These are phyloP conservation scores for Globisporangium abappressorium DNA, from an alignment of 352 stramenopile species.

Conservation along the genomic window DNA sequence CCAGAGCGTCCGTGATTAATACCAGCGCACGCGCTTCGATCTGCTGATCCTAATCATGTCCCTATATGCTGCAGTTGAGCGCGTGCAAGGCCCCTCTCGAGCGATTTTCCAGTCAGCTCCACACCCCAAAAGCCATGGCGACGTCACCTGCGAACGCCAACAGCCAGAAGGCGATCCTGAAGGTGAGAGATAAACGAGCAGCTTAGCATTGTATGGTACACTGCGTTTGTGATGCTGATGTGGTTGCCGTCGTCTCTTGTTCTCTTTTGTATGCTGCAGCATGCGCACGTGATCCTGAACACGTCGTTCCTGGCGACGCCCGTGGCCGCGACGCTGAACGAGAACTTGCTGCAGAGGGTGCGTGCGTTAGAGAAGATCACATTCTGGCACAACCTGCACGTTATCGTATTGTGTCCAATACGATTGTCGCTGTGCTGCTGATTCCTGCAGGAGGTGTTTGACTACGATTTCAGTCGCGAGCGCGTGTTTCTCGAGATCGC, in stretches of 20 bases:
- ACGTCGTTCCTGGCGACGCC: constrained; percentile 39
- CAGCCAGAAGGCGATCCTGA: constrained; percentile 29
- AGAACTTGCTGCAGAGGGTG: constrained; percentile 62
- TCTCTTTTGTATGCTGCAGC: constrained; percentile 21
- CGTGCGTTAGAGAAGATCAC: constrained; percentile 2
- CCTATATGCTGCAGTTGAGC: background rate
- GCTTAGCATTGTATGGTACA: background rate
- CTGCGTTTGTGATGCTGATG: background rate
- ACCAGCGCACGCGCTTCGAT: background rate
- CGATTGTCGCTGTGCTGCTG: background rate
- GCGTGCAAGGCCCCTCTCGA: background rate
- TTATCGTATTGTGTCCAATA: background rate
- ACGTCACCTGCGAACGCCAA: constrained; percentile 30
- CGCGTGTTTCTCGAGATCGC: constrained; percentile 68
- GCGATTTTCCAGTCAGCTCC: background rate
- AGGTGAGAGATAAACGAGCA: constrained; percentile 13
- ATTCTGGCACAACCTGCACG: background rate
- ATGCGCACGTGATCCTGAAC: constrained; percentile 58
- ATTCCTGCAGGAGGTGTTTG: constrained; percentile 52
- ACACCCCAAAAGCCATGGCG: constrained; percentile 21
- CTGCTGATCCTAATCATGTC: background rate
- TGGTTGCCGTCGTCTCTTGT: background rate
- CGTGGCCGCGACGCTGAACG: constrained; percentile 39
- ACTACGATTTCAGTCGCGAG: constrained; percentile 73
- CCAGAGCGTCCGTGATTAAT: background rate